These are phyloP conservation scores for Deinandra increscens DNA, from an alignment of 129 eudicot genomes.

Conservation along the genomic window DNA sequence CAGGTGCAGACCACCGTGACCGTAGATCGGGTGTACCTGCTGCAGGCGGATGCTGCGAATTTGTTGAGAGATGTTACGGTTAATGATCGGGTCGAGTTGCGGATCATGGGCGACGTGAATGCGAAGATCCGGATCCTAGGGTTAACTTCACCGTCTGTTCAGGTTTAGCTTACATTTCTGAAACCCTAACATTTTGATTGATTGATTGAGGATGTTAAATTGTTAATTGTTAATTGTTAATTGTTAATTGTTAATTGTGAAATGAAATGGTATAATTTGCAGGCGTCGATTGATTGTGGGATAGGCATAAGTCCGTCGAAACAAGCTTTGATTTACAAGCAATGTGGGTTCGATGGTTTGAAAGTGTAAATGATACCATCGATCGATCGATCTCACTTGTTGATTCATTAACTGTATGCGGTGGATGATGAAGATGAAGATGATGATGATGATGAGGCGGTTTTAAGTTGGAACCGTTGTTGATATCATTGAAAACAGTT, in stretches of 20 bases:
- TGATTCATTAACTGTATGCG: background rate
- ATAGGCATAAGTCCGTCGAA: constrained; percentile 83
- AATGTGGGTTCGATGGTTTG: constrained; percentile 89
- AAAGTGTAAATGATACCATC: constrained; percentile 44
- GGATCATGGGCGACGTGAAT: constrained; percentile 80
- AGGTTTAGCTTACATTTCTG: constrained; percentile 38
- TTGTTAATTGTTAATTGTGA: too few species aligned
- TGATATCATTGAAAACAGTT: constrained; percentile 6
- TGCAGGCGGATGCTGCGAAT: constrained; percentile 76
- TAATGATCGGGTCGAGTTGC: constrained; percentile 79
- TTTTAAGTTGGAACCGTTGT: background rate
- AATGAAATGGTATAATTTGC: constrained; percentile 6
- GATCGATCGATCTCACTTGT: background rate
- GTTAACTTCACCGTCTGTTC: constrained; percentile 76
- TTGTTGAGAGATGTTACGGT: constrained; percentile 62
- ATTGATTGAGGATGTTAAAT: too few species aligned
- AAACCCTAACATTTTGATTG: too few species aligned
- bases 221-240: too few species aligned
- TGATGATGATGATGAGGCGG: constrained; percentile 14
- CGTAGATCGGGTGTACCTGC: constrained; percentile 69
- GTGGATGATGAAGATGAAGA: background rate
- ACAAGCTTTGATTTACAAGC: constrained; percentile 72
- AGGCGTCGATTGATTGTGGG: constrained; percentile 85
- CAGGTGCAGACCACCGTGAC: constrained; percentile 47
- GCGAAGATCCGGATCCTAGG: constrained; percentile 84